Evolutionary conservation across 306 rosid species (phyloP).

Genomic region (Dryas alaskensis): DNA sequence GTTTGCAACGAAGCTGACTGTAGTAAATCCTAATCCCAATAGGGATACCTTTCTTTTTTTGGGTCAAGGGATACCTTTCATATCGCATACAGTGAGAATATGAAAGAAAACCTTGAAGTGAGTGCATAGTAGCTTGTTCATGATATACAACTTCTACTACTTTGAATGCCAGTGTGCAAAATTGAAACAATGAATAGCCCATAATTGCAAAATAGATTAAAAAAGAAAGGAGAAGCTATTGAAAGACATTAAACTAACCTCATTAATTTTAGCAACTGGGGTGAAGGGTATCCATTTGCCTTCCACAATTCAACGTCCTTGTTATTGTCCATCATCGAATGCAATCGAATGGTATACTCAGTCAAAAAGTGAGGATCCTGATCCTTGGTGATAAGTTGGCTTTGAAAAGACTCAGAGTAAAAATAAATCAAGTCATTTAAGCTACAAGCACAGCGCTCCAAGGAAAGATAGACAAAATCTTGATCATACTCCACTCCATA

Average conservation of each 20-base stretch:
- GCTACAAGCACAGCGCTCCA: conserved; percentile 67
- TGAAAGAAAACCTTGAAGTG: background rate
- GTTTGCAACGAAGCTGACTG: background rate
- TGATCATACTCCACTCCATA: conserved; percentile 72
- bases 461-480: conserved; percentile 68
- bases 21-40: background rate
- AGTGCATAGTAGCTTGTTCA: background rate
- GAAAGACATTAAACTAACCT: conserved; percentile 43
- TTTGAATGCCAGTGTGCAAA: background rate
- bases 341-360: conserved; percentile 20
- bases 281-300: conserved; percentile 59
- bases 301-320: conserved; percentile 46
- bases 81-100: background rate
- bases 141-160: background rate
- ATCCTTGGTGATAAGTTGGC: conserved; percentile 11
- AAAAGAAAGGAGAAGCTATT: background rate
- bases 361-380: conserved; percentile 12
- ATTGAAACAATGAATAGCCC: background rate
- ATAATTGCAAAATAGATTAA: background rate
- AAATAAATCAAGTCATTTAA: conserved; percentile 54
- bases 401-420: conserved; percentile 34
- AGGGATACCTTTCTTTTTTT: too few relatives aligned
- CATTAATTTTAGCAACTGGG: conserved; percentile 54
- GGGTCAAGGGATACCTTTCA: background rate
- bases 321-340: conserved; percentile 17